Base-by-base conservation (phyloP, 2,329 filamentous ascomycete species). In the Dothistroma pini region DNA sequence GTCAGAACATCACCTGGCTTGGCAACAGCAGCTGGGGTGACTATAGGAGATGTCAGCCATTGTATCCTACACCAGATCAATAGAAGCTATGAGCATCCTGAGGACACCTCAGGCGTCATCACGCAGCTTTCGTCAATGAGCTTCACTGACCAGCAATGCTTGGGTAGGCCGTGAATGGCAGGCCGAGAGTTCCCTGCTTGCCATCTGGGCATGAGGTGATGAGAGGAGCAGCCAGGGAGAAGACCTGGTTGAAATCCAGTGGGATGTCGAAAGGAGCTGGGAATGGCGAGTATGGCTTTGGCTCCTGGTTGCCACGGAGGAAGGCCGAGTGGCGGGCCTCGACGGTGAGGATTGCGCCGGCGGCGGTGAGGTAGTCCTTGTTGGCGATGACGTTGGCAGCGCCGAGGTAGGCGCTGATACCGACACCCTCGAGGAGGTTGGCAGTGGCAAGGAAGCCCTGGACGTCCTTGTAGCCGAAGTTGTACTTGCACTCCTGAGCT, bases 281-380 rank as follows among this genome's bases (percentile, higher is more conserved):
- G 69, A 84, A 86, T 3, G 86, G 84, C 21, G 14, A 74, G 72
- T 68, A 44, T 44, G 41, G 57, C 11, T 58, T 59, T 38, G 66
- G 66, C 21, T 81, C 74, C 10, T 66, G 59, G 57, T 60, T 62
- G 41, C 64, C 63, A 54, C 69, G 71, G 66, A 88, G 77, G 76
- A 86, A 87, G 3, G 87, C 77, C 1, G 82, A 82, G 76, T 89
- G 86, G 10, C 86, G 82, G 35, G 86, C 81, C 69, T 89, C 86
- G 59, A 88, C 82, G 32, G 84, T 84, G 34, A 89, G 77, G 69
- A 90, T 86, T 59, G 82, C 82, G 25, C 83, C 86, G 1, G 86
- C 86, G 4, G 81, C 81, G 0, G 83, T 83, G 51, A 89, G 76
- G 74, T 87, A 87, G 22, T 77, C 76, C 63, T 84, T 81, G 71